A percentile compares a stretch with the other conserved stretches of the same genome.
These are phyloP conservation scores for Trichosporon sp. DNA, from an alignment of 1,284 basidiomycete genomes.

Conservation along the genomic window DNA sequence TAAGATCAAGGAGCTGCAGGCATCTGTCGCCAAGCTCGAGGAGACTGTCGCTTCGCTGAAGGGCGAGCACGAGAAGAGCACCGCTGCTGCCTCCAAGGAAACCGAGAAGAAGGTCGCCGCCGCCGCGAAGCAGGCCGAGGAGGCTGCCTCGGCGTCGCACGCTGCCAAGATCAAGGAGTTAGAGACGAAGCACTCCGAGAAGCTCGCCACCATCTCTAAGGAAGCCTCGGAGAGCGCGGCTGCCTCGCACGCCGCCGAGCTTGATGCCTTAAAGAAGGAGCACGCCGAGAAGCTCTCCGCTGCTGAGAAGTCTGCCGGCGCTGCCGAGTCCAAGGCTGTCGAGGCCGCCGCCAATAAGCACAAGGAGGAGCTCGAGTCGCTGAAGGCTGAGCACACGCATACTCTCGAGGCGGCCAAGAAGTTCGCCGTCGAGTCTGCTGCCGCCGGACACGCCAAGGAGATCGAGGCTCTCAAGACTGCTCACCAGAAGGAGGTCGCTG, in stretches of 20 bases:
- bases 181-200: constrained; percentile 21
- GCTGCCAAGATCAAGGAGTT: constrained; percentile 32
- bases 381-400: constrained; percentile 30
- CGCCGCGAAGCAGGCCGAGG: constrained; percentile 20
- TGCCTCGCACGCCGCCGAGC: constrained; percentile 16
- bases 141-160: constrained; percentile 15
- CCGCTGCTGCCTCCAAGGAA: not conserved
- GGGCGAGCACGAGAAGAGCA: constrained; percentile 12
- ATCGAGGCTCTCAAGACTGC: constrained; percentile 27
- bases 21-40: constrained; percentile 17
- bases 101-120: constrained; percentile 21
- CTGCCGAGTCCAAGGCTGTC: constrained; percentile 19
- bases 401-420: constrained; percentile 33
- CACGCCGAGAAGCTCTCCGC: not conserved
- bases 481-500: constrained; percentile 30
- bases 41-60: constrained; percentile 18
- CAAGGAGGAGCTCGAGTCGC: constrained; percentile 20
- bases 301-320: constrained; percentile 2
- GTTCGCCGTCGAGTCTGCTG: constrained; percentile 32
- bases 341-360: constrained; percentile 21
- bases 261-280: constrained; percentile 32
- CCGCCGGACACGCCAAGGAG: constrained; percentile 19
- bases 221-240: constrained; percentile 17
- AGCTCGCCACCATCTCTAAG: constrained; percentile 15
- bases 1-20: not conserved